Conservation (phyloP, 352 stramenopile species). For the Phytophthora pisi region DNA sequence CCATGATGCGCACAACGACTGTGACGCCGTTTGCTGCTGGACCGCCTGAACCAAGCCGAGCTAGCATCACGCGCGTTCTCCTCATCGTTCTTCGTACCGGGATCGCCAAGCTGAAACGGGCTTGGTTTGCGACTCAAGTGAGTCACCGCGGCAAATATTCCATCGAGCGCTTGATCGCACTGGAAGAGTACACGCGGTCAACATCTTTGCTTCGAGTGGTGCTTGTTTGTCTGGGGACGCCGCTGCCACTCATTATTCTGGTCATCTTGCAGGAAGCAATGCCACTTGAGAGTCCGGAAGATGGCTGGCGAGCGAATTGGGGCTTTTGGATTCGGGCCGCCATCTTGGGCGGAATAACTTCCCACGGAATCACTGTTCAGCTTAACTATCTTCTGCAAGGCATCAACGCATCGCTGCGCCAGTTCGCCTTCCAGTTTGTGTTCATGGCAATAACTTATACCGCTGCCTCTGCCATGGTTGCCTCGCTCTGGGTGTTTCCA, state of each 20-base stretch:
- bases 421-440: slow-evolving; percentile 6
- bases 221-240: slow-evolving; percentile 20
- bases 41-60: background rate
- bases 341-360: slow-evolving; percentile 1
- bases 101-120: slow-evolving; percentile 1
- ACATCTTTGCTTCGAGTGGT: slow-evolving; percentile 22
- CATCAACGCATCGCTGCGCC: slow-evolving; percentile 6
- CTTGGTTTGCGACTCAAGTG: slow-evolving; percentile 26
- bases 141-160: slow-evolving; percentile 36
- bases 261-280: slow-evolving; percentile 21
- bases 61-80: background rate
- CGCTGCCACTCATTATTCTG: slow-evolving; percentile 24
- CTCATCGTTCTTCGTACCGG: background rate
- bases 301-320: slow-evolving; percentile 29
- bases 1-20: no score
- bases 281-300: slow-evolving; percentile 13
- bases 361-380: slow-evolving; percentile 9
- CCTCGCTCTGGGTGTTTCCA: slow-evolving; percentile 21
- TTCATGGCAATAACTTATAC: slow-evolving; percentile 10
- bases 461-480: slow-evolving; percentile 2
- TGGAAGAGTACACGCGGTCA: slow-evolving; percentile 29
- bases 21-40: background rate
- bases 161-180: slow-evolving; percentile 28
- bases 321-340: slow-evolving; percentile 27
- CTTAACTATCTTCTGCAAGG: slow-evolving; percentile 11